phyloP scores from a whole-genome alignment of 2,329 filamentous ascomycete genomes.

The Fusarium sambucinum region DNA sequence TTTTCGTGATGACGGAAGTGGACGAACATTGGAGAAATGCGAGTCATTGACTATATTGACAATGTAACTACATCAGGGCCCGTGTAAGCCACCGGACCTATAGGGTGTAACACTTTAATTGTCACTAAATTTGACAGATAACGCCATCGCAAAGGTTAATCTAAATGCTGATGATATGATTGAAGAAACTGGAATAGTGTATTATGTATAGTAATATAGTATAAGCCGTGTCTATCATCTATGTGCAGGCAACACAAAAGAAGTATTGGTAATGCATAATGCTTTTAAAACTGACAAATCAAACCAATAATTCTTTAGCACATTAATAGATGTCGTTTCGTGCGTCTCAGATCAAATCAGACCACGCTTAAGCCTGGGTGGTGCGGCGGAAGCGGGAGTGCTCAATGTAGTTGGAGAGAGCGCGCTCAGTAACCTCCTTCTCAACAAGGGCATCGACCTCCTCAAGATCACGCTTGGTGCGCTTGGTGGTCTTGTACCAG shows the following conservation, averaged over 20 bases:
- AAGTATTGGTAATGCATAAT: constrained; percentile 18
- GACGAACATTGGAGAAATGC: neutral
- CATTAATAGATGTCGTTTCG: constrained; percentile 13
- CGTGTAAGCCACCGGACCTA: constrained; percentile 6
- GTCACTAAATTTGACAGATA: neutral
- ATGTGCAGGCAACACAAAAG: constrained; percentile 19
- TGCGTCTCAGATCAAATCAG: neutral
- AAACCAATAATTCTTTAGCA: constrained; percentile 18
- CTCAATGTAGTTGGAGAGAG: constrained; percentile 23
- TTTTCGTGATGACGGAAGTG: neutral
- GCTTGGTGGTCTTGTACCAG: constrained; percentile 35
- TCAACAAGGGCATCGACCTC: constrained; percentile 9
- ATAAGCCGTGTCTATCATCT: constrained; percentile 21
- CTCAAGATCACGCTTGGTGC: constrained; percentile 31
- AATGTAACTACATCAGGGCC: neutral
- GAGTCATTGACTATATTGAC: constrained; percentile 6
- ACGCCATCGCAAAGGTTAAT: neutral
- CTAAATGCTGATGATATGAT: neutral
- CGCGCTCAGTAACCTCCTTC: constrained; percentile 20
- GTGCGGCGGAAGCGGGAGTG: constrained; percentile 30
- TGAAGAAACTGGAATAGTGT: neutral
- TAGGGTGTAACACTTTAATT: constrained; percentile 9
- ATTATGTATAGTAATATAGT: constrained; percentile 15
- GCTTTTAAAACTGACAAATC: constrained; percentile 11
- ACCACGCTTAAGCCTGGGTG: constrained; percentile 10